Conservation (phyloP, 2,329 filamentous ascomycete genomes). For the Coniochaeta ligniaria region DNA sequence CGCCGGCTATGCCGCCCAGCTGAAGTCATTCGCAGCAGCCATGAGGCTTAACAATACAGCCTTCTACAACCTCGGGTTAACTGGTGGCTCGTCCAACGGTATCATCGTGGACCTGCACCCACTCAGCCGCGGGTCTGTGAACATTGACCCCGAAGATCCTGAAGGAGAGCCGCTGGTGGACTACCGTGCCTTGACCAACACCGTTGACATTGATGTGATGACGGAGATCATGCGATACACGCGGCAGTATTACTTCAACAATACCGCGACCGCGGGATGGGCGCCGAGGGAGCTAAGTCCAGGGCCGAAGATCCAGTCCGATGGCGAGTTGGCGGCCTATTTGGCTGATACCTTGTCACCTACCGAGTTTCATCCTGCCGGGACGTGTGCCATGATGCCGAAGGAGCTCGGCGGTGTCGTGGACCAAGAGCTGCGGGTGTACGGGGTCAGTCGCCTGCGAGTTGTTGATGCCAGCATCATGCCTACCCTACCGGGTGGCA, state of each 20-base stretch:
- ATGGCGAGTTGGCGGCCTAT: slow-evolving; percentile 8
- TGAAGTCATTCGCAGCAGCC: slow-evolving; percentile 25
- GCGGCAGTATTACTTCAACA: slow-evolving; percentile 9
- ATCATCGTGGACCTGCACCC: slow-evolving; percentile 22
- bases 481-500: slow-evolving; percentile 35
- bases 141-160: slow-evolving; percentile 30
- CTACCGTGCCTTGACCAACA: slow-evolving; percentile 28
- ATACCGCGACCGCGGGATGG: slow-evolving; percentile 8
- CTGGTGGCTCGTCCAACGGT: slow-evolving; percentile 12
- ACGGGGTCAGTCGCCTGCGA: slow-evolving; percentile 36
- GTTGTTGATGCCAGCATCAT: slow-evolving; percentile 40
- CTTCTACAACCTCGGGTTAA: slow-evolving; percentile 21
- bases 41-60: slow-evolving; percentile 25
- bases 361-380: slow-evolving; percentile 29
- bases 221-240: slow-evolving; percentile 11
- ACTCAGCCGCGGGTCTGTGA: slow-evolving; percentile 27
- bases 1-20: slow-evolving; percentile 28
- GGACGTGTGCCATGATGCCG: slow-evolving; percentile 36
- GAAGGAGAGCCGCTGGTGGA: slow-evolving; percentile 27
- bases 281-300: background rate
- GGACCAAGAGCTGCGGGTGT: slow-evolving; percentile 33
- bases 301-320: slow-evolving; percentile 8
- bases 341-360: slow-evolving; percentile 11
- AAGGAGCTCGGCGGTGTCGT: slow-evolving; percentile 32
- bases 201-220: slow-evolving; percentile 12